Conservation (phyloP, 495 filamentous ascomycete genomes). For the Podospora didyma region DNA sequence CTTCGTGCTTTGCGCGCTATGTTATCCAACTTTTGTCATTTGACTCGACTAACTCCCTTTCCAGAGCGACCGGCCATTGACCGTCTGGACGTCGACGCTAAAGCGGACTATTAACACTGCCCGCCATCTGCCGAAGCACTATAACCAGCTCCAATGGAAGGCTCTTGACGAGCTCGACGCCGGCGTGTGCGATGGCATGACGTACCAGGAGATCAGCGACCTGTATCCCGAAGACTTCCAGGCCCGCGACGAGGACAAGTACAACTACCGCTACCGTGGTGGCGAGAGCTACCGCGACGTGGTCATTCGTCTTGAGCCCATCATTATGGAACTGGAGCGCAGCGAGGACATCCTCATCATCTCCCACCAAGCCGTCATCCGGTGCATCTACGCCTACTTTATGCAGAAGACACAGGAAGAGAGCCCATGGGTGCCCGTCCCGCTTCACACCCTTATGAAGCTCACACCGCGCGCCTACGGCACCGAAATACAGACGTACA, state of each 20-base stretch:
- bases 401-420: constrained; percentile 91
- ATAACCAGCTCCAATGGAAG: constrained; percentile 96
- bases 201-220: constrained; percentile 85
- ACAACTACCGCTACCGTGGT: constrained; percentile 97
- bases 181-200: constrained; percentile 93
- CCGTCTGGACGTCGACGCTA: constrained; percentile 95
- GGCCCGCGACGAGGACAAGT: constrained; percentile 92
- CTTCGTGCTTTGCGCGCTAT: not conserved
- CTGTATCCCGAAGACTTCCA: constrained; percentile 90
- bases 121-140: constrained; percentile 67
- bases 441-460: constrained; percentile 93
- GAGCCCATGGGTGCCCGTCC: constrained; percentile 91
- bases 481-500: constrained; percentile 80
- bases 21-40: not conserved
- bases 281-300: constrained; percentile 97
- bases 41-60: constrained; percentile 25
- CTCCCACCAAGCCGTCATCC: constrained; percentile 92
- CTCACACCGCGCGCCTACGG: constrained; percentile 92
- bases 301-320: constrained; percentile 93
- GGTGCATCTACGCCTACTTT: constrained; percentile 98
- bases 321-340: constrained; percentile 98
- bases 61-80: constrained; percentile 65
- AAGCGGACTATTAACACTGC: constrained; percentile 91
- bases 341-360: constrained; percentile 97
- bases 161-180: constrained; percentile 95